phyloP scores from a whole-genome alignment of 2,329 filamentous ascomycete genomes.

The Chaetomium sp. region DNA sequence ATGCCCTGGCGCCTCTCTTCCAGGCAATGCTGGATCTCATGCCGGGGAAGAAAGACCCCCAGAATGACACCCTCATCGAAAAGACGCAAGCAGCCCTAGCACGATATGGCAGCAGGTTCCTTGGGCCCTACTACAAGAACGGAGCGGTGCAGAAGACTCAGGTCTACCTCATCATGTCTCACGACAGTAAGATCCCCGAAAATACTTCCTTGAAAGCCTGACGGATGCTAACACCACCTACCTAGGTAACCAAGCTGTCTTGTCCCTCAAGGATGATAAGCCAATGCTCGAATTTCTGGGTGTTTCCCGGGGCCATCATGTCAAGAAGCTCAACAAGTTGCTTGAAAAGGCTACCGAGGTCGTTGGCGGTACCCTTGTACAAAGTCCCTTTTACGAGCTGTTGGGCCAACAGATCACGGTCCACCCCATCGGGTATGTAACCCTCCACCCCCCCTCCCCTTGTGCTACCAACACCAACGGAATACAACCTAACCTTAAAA shows the following conservation, averaged over 20 bases:
- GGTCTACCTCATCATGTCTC: constrained; percentile 67
- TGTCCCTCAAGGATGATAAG: constrained; percentile 62
- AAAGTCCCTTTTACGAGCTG: constrained; percentile 60
- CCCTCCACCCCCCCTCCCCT: neutral
- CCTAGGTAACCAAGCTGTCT: constrained; percentile 58
- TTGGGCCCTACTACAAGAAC: constrained; percentile 59
- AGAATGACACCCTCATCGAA: constrained; percentile 44
- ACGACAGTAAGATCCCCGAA: constrained; percentile 54
- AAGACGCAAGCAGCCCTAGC: constrained; percentile 52
- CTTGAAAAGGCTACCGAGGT: constrained; percentile 57
- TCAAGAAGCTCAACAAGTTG: constrained; percentile 54
- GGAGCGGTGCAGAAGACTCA: constrained; percentile 63
- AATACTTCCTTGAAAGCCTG: neutral
- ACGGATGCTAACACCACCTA: constrained; percentile 14
- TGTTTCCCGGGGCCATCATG: constrained; percentile 57
- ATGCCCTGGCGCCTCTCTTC: constrained; percentile 57
- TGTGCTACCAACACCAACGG: constrained; percentile 21
- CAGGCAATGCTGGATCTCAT: constrained; percentile 59
- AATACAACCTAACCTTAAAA: constrained; percentile 28
- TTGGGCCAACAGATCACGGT: constrained; percentile 63
- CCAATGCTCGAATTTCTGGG: constrained; percentile 62
- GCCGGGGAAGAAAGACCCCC: constrained; percentile 49
- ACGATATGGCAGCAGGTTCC: constrained; percentile 53
- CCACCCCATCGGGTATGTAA: constrained; percentile 62
- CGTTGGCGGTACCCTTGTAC: constrained; percentile 62